These are phyloP conservation scores for Silene conica DNA, from an alignment of 148 eudicot genomes.

Conservation along the genomic window DNA sequence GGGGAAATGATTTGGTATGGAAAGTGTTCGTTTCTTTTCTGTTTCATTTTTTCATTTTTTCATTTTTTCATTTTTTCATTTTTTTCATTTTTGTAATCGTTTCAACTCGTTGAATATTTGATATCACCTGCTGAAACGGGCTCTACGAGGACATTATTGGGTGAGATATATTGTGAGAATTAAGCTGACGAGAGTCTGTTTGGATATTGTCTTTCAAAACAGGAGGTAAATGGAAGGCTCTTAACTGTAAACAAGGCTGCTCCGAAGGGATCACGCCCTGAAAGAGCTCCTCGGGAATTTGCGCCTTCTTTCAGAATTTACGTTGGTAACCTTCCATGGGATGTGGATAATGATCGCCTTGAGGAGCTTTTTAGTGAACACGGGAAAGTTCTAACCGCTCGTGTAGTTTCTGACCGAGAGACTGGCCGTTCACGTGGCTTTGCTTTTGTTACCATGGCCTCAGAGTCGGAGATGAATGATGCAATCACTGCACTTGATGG, in stretches of 20 bases:
- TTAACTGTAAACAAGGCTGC: conserved; percentile 91
- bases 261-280: conserved; percentile 74
- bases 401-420: conserved; percentile 72
- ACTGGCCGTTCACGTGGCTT: conserved; percentile 84
- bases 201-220: conserved; percentile 12
- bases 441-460: conserved; percentile 77
- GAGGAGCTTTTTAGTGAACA: conserved; percentile 71
- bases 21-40: too few species aligned
- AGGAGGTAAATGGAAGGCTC: conserved; percentile 69
- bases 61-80: too few species aligned
- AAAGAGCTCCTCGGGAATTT: conserved; percentile 53
- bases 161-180: not conserved
- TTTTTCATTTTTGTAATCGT: too few species aligned
- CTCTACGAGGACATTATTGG: not conserved
- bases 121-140: not conserved
- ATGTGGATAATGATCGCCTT: conserved; percentile 57
- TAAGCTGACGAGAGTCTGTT: not conserved
- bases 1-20: too few species aligned
- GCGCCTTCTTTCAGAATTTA: conserved; percentile 55
- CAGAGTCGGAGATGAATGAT: conserved; percentile 67
- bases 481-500: conserved; percentile 80
- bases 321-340: conserved; percentile 93
- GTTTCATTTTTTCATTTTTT: too few species aligned
- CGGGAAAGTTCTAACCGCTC: conserved; percentile 59
- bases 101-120: too few species aligned